These are phyloP conservation scores for Sextonia rubra DNA, from an alignment of 164 flowering plant species.

Conservation along the genomic window DNA sequence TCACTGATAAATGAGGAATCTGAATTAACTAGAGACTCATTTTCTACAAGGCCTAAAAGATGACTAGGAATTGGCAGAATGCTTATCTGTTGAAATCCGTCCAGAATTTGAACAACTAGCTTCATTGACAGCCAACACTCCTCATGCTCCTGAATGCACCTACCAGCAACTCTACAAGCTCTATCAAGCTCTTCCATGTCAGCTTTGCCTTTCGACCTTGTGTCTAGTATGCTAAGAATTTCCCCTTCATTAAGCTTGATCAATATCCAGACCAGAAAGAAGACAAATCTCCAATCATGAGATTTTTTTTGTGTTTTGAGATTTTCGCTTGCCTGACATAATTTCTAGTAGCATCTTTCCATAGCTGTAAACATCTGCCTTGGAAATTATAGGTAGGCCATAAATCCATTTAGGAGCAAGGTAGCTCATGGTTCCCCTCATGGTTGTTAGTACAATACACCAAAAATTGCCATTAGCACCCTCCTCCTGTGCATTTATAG, in stretches of 20 bases:
- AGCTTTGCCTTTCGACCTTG: slow-evolving; percentile 22
- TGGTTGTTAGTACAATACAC: slow-evolving; percentile 30
- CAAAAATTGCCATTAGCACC: too few species aligned
- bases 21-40: background rate
- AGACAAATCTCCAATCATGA: slow-evolving; percentile 7
- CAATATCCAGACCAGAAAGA: slow-evolving; percentile 29
- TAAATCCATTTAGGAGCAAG: slow-evolving; percentile 41
- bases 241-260: slow-evolving; percentile 11
- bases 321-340: slow-evolving; percentile 30
- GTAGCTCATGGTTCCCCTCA: slow-evolving; percentile 38
- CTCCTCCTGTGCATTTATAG: slow-evolving; percentile 32
- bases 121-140: slow-evolving; percentile 29
- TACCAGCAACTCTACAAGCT: slow-evolving; percentile 27
- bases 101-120: slow-evolving; percentile 33
- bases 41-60: slow-evolving; percentile 20
- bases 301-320: slow-evolving; percentile 2
- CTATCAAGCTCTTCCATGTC: slow-evolving; percentile 23
- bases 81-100: slow-evolving; percentile 26
- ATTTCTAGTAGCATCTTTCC: slow-evolving; percentile 33
- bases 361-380: slow-evolving; percentile 36
- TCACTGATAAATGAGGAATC: too few species aligned
- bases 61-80: slow-evolving; percentile 27
- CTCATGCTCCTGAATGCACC: slow-evolving; percentile 38
- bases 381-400: slow-evolving; percentile 28
- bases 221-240: slow-evolving; percentile 18